A percentile compares a stretch with the other conserved stretches of the same genome.
Conservation (phyloP, 352 stramenopile species). For the Globisporangium acanthophoron region DNA sequence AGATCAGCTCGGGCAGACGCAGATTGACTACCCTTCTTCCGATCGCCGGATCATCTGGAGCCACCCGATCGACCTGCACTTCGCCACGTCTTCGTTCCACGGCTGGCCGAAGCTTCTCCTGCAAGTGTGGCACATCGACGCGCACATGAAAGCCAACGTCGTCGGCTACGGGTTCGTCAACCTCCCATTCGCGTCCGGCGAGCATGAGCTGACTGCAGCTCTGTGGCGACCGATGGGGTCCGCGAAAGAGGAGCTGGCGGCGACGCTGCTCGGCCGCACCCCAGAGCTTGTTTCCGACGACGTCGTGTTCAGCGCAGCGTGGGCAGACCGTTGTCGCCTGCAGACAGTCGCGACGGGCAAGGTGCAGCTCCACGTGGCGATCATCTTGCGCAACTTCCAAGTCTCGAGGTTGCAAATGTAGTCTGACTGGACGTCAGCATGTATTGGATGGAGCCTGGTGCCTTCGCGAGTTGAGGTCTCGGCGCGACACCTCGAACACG, state of each 20-base stretch:
- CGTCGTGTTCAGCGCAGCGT: slow-evolving; percentile 47
- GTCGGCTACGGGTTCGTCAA: slow-evolving; percentile 57
- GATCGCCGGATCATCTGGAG: slow-evolving; percentile 37
- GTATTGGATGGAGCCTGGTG: background rate
- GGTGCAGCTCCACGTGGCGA: slow-evolving; percentile 38
- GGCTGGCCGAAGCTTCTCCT: slow-evolving; percentile 64
- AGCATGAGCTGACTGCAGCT: slow-evolving; percentile 36
- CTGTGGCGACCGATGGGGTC: slow-evolving; percentile 62
- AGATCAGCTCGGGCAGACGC: slow-evolving; percentile 53
- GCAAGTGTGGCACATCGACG: slow-evolving; percentile 56
- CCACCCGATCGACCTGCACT: slow-evolving; percentile 68
- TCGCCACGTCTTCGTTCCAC: slow-evolving; percentile 44
- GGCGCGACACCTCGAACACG: background rate
- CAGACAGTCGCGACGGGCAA: slow-evolving; percentile 53
- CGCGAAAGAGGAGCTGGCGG: slow-evolving; percentile 41
- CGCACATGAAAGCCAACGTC: slow-evolving; percentile 37
- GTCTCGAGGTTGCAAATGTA: slow-evolving; percentile 17
- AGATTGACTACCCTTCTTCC: slow-evolving; percentile 43
- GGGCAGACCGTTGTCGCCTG: slow-evolving; percentile 54
- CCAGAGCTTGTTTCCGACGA: slow-evolving; percentile 53
- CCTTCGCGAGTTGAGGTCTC: background rate
- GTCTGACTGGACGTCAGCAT: background rate
- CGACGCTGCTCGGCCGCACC: slow-evolving; percentile 41
- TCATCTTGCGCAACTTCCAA: slow-evolving; percentile 55
- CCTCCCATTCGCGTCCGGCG: slow-evolving; percentile 44